phyloP scores from a whole-genome alignment of 2,329 filamentous ascomycete species.

The Cladosporium halotolerans region DNA sequence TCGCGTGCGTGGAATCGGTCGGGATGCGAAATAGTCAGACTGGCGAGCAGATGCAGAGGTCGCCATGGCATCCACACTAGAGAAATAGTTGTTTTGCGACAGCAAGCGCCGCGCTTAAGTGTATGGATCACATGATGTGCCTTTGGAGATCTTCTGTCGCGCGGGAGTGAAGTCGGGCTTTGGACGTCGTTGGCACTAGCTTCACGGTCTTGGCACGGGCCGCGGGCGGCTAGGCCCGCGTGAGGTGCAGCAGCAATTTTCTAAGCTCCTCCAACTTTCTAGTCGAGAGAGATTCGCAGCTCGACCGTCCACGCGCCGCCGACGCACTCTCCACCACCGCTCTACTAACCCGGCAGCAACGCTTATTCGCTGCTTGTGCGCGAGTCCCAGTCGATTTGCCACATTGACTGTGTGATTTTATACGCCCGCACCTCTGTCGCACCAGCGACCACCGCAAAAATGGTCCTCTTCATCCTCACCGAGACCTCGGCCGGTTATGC shows the following conservation, averaged over 20 bases:
- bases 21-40: slow-evolving; percentile 9
- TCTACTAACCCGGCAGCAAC: slow-evolving; percentile 9
- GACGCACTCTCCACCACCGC: neutral
- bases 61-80: neutral
- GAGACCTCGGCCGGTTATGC: slow-evolving; percentile 97
- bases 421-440: neutral
- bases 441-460: slow-evolving; percentile 21
- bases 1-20: slow-evolving; percentile 5
- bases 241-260: neutral
- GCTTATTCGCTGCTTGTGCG: neutral
- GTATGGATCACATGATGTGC: slow-evolving; percentile 6
- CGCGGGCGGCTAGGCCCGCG: neutral
- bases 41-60: neutral
- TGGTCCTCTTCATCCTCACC: slow-evolving; percentile 70
- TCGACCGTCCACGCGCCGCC: slow-evolving; percentile 1
- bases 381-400: neutral
- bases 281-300: neutral
- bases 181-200: neutral
- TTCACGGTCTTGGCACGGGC: neutral
- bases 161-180: neutral
- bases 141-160: neutral
- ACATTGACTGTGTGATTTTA: too few species aligned
- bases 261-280: slow-evolving; percentile 7
- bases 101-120: slow-evolving; percentile 2
- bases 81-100: neutral